A percentile compares a stretch with the other conserved stretches of the same genome.
Evolutionary conservation across 139 green algal species (phyloP).

Genomic region (Tetradesmus obliquus): DNA sequence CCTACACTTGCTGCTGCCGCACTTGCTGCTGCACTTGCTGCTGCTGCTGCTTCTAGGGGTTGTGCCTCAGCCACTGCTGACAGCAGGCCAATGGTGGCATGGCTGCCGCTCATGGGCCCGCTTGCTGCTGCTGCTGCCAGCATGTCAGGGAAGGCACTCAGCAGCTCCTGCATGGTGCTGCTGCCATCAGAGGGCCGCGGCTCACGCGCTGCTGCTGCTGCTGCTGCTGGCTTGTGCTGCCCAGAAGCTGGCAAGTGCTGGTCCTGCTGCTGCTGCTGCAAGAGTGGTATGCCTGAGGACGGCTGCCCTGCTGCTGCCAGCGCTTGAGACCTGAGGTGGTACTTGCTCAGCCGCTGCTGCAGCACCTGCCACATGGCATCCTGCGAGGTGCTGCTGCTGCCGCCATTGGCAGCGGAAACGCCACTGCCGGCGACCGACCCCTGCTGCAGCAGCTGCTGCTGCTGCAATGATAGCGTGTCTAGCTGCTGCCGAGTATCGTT

Average conservation of each 20-base stretch:
- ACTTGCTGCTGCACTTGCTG: background rate
- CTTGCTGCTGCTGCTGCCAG: background rate
- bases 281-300: background rate
- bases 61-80: conserved; percentile 1
- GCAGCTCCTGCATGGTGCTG: conserved; percentile 4
- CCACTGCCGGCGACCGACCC: too few relatives aligned
- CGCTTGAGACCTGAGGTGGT: background rate
- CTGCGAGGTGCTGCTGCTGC: background rate
- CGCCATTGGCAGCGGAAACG: background rate
- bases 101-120: background rate
- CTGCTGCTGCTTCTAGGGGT: background rate
- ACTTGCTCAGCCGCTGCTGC: conserved; percentile 39
- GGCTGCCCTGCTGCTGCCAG: background rate
- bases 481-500: background rate
- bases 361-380: conserved; percentile 15
- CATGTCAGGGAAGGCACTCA: conserved; percentile 23
- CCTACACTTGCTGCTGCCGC: background rate
- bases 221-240: background rate
- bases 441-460: background rate
- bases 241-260: background rate
- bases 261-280: conserved; percentile 9
- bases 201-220: conserved; percentile 6
- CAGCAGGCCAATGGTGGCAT: conserved; percentile 38
- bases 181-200: background rate
- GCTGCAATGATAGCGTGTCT: background rate